phyloP scores from a whole-genome alignment of 1,139 yeast genomes.

The Nakaseomyces delphensis region DNA sequence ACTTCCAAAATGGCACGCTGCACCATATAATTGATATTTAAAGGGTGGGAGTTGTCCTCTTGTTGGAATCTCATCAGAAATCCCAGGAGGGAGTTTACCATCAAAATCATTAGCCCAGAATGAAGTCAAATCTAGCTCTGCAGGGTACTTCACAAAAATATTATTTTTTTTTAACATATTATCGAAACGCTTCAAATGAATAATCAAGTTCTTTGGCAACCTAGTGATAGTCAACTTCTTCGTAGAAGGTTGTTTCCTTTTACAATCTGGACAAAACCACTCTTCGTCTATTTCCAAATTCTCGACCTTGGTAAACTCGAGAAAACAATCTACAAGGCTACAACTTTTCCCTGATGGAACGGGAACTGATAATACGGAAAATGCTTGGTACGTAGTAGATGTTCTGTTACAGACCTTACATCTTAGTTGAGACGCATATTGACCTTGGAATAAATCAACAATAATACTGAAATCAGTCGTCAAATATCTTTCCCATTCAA shows the following conservation, averaged over 20 bases:
- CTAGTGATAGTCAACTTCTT: conserved; percentile 64
- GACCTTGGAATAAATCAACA: conserved; percentile 86
- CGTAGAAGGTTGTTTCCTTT: conserved; percentile 54
- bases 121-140: conserved; percentile 56
- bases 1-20: conserved; percentile 81
- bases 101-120: conserved; percentile 60
- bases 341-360: conserved; percentile 38
- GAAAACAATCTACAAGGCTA: conserved; percentile 53
- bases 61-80: conserved; percentile 41
- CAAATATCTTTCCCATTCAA: conserved; percentile 90
- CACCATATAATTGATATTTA: conserved; percentile 68
- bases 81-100: conserved; percentile 35
- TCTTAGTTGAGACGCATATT: conserved; percentile 68
- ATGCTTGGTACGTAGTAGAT: conserved; percentile 81
- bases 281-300: conserved; percentile 71
- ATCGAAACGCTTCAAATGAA: conserved; percentile 75
- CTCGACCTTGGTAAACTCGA: conserved; percentile 60
- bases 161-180: conserved; percentile 32
- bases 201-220: conserved; percentile 60
- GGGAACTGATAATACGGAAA: conserved; percentile 68
- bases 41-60: conserved; percentile 79
- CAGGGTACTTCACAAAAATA: conserved; percentile 34
- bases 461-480: conserved; percentile 77
- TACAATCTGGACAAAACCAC: conserved; percentile 86
- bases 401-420: conserved; percentile 71